Base-by-base conservation (phyloP, 106 monocot species). In the Dioscorea zingiberensis region DNA sequence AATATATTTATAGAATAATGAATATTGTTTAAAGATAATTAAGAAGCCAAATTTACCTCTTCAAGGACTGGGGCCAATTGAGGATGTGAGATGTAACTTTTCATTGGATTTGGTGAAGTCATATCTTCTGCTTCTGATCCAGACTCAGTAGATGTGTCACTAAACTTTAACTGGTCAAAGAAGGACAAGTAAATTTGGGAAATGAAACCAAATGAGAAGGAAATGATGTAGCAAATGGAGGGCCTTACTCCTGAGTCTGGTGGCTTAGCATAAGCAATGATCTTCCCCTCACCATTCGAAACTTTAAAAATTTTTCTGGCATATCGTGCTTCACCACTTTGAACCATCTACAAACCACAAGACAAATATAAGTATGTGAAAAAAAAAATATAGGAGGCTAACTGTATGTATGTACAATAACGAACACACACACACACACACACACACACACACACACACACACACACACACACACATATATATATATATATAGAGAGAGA, bases 231-330 rank as follows among this genome's bases (percentile, higher is more conserved):
- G 38, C 38, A 68, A 71, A 25, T 10, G 59, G 48, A 21, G 25
- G 48, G 16, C 28, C 73, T 61, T 72, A 78, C 78, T 47, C 16
- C 44, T 27, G 72, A 67, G 58, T 78, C 48, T 44, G 55, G 71
- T 65, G 78, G 86, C 44, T 86, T 86, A 63, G 81, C 72, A 78
- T 86, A 82, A 63, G 81, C 78, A 73, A 82, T 75, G n/a, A 82
- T 81, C 66, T 78, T 86, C 54, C 74, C 81, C 21, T 79, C 85
- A 22, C 72, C 71, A 69, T 73, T 79, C 24, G 81, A 78, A 59
- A 86, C 72, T 46, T 81, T 76, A 24, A 86, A 69, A 60, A 86
- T 81, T 73, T 86, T 78, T 22, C 81, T 78, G 18, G 78, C 78
- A 82, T 38, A 81, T 70, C 74, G 72, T 23, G 73, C 86, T 78